Base-by-base conservation (phyloP, 768 basidiomycete genomes). In the Pulveroboletus sp. region DNA sequence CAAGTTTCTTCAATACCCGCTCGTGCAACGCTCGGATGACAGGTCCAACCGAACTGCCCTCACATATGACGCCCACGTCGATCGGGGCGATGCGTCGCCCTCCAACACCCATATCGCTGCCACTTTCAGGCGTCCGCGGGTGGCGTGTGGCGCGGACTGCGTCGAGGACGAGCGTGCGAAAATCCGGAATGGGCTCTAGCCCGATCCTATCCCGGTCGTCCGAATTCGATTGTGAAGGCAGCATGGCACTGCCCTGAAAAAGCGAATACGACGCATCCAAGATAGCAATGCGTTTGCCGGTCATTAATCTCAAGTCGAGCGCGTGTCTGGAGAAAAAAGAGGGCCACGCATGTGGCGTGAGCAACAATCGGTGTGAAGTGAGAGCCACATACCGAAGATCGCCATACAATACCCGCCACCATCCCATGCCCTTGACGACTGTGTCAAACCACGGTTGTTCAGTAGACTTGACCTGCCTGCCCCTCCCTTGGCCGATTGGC, bases 371-470 rank as follows among this genome's bases (percentile, higher is more conserved):
- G 21, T 21, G 21, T 21, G 21, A 21, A 2, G 2, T 21, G 9
- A 31, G 30, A 35, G 9, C 35, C 24, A 26, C 13, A 21, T 59
- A 86, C 87, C 77, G 78, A 24, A 82, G 71, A 63, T 87, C 81
- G 7, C 80, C 76, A 50, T 88, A 87, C 41, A 89, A 65, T 21
- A 91, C 68, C 45, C 90, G 73, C 68, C 84, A 92, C 89, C 90
- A 92, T 3, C 85, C 86, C 43, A 84, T 82, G 11, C 84, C 80
- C 70, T 91, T 92, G 5, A 86, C 79, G 61, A 86, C 82, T n/a
- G 79, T 78, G 56, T 86, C 84, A 18, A 89, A 71, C 56, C 62
- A 66, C 4, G 56, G 58, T 38, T 62, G 54, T 58, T 73, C 37
- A 38, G 55, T 33, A 8, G 30, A 24, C 26, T 36, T 49, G 4